Base-by-base conservation (phyloP, 1,139 yeast species). In the Debaryomyces singareniensis region DNA sequence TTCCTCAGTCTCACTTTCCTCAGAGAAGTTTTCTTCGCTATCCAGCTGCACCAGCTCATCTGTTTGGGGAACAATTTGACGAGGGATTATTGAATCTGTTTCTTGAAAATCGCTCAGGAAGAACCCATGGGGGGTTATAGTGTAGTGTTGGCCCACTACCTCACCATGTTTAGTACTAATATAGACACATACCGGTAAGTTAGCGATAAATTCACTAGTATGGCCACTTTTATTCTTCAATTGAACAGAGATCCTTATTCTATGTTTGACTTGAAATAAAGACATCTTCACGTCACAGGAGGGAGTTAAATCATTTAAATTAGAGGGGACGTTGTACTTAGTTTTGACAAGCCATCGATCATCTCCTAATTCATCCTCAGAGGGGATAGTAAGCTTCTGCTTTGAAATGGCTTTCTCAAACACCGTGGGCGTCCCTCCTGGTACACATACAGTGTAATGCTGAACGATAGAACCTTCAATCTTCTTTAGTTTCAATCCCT, bases 151-250 rank as follows among this genome's bases (percentile, higher is more conserved):
- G 1, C 80, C 83, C 18, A 61, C 49, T 26, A 75, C 68, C 24
- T 60, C 60, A 4, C 78, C 77, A 14, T 52, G 35, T 29, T 62
- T 63, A 3, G 82, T 73, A 30, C 78, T 73, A 5, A 77, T 60
- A 45, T 75, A 81, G 5, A 81, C 49, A 23, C 59, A 62, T 2
- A 81, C 61, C 0, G 89, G 87, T 29, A 81, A 53, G 27, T 80
- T 76, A 3, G 87, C 84, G 27, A 85, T 58, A 18, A 80, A 54
- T 51, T 81, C 89, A 35, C 83, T 76, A 5, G 71, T 61, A 45
- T 77, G 83, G 2, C 85, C 84, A 37, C 70, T 76, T 2, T 72
- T 61, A 45, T 79, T 80, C 16, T 68, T 58, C 27, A 81, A 51
- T 32, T 71, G 72, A 15, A 80, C 67, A 3, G 66, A 65, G 13